A percentile compares a stretch with the other conserved stretches of the same genome.
Conservation (phyloP, 2,329 filamentous ascomycete species). For the Fusarium sp. region DNA sequence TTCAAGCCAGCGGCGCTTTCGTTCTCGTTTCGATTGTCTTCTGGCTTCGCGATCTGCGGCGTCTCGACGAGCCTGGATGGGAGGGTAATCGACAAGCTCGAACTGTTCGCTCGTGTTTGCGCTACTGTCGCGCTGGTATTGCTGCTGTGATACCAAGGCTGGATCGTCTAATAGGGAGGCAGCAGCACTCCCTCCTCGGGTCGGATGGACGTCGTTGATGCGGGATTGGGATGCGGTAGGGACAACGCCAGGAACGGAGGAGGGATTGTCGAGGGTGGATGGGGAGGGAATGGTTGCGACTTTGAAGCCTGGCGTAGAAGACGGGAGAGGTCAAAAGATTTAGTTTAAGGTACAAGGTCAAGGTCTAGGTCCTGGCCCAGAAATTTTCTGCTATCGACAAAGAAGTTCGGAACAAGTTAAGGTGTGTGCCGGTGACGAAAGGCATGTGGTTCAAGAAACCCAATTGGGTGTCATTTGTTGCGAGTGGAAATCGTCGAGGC, state of each 20-base stretch:
- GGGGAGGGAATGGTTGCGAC: constrained; percentile 52
- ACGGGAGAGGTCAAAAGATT: neutral
- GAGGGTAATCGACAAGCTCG: constrained; percentile 57
- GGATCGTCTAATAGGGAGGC: constrained; percentile 24
- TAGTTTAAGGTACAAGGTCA: neutral
- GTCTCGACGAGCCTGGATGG: constrained; percentile 47
- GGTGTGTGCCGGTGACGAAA: constrained; percentile 29
- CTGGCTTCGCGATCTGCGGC: constrained; percentile 50
- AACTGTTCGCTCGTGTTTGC: constrained; percentile 44
- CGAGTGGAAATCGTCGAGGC: constrained; percentile 29
- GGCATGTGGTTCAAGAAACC: constrained; percentile 32
- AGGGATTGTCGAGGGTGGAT: constrained; percentile 51
- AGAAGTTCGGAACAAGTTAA: constrained; percentile 1
- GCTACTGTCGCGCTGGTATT: constrained; percentile 13
- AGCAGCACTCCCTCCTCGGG: constrained; percentile 52
- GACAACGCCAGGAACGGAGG: constrained; percentile 52
- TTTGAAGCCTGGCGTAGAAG: constrained; percentile 6
- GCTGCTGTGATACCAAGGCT: constrained; percentile 11
- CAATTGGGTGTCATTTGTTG: constrained; percentile 34
- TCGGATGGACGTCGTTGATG: constrained; percentile 40
- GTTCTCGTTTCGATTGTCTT: constrained; percentile 60
- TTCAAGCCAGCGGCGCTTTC: constrained; percentile 77
- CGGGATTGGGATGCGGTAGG: constrained; percentile 32
- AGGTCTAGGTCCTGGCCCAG: neutral
- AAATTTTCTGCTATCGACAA: constrained; percentile 15